These are phyloP conservation scores for Holtermanniella nyarrowii DNA, from an alignment of 768 basidiomycete genomes.

Conservation along the genomic window DNA sequence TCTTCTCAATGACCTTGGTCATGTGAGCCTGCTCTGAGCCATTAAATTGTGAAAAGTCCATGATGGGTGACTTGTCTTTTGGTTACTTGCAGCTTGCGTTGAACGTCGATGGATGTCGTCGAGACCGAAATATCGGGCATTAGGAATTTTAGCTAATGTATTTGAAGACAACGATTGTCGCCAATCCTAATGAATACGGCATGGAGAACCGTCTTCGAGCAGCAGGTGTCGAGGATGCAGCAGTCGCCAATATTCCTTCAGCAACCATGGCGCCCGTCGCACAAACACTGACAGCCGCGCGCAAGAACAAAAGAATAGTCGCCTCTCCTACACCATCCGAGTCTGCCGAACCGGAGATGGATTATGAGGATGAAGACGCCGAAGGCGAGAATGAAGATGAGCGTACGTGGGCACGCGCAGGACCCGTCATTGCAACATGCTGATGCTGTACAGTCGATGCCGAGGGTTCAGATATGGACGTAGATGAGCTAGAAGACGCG, in stretches of 20 bases:
- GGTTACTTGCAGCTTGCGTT: too few relatives aligned
- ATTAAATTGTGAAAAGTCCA: slow-evolving; percentile 90
- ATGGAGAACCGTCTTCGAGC: too few relatives aligned
- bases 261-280: too few relatives aligned
- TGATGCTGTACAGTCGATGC: slow-evolving; percentile 14
- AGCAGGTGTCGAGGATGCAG: too few relatives aligned
- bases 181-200: too few relatives aligned
- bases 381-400: slow-evolving; percentile 9
- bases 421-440: slow-evolving; percentile 3
- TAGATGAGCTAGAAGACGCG: background rate
- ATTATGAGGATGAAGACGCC: background rate
- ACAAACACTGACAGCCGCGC: background rate
- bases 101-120: too few relatives aligned
- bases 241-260: too few relatives aligned
- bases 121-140: too few relatives aligned
- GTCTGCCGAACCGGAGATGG: background rate
- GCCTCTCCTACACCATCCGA: background rate
- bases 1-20: slow-evolving; percentile 73
- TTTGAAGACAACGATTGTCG: too few relatives aligned
- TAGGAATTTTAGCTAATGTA: too few relatives aligned
- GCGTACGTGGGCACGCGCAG: slow-evolving; percentile 3
- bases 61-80: too few relatives aligned
- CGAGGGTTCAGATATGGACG: slow-evolving; percentile 4
- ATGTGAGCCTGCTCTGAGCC: slow-evolving; percentile 91
- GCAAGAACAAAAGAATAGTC: background rate